Conservation (phyloP, 345 rosid genomes). For the Moringa oleifera region DNA sequence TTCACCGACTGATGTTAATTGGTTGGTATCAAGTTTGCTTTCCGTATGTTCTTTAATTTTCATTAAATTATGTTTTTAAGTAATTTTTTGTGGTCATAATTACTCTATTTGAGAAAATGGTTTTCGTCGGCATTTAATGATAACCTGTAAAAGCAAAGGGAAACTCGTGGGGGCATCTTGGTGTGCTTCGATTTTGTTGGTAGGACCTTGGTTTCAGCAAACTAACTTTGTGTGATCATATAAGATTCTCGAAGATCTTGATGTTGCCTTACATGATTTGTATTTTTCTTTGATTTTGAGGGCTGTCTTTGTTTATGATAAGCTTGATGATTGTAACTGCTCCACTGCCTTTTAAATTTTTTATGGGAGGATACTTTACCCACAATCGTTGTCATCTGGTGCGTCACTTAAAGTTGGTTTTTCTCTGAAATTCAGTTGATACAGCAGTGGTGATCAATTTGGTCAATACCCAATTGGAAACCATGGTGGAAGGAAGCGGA, state of each 20-base stretch:
- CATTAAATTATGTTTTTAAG: constrained; percentile 13
- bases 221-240: constrained; percentile 41
- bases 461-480: constrained; percentile 24
- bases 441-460: constrained; percentile 23
- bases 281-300: too few species aligned
- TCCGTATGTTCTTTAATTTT: constrained; percentile 23
- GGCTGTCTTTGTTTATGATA: constrained; percentile 23
- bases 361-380: constrained; percentile 13
- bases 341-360: constrained; percentile 45
- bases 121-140: constrained; percentile 47
- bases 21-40: constrained; percentile 15
- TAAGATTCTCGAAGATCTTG: constrained; percentile 55
- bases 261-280: constrained; percentile 31
- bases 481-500: constrained; percentile 19
- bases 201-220: constrained; percentile 39
- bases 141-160: constrained; percentile 39
- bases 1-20: background rate
- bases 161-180: constrained; percentile 43
- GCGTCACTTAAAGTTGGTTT: constrained; percentile 21
- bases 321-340: constrained; percentile 66
- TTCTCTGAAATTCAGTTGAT: constrained; percentile 24
- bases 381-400: constrained; percentile 20
- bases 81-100: constrained; percentile 9
- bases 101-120: constrained; percentile 7
- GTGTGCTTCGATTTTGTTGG: constrained; percentile 34